These are phyloP conservation scores for Cinchona pubescens DNA, from an alignment of 257 asterid species.

Conservation along the genomic window DNA sequence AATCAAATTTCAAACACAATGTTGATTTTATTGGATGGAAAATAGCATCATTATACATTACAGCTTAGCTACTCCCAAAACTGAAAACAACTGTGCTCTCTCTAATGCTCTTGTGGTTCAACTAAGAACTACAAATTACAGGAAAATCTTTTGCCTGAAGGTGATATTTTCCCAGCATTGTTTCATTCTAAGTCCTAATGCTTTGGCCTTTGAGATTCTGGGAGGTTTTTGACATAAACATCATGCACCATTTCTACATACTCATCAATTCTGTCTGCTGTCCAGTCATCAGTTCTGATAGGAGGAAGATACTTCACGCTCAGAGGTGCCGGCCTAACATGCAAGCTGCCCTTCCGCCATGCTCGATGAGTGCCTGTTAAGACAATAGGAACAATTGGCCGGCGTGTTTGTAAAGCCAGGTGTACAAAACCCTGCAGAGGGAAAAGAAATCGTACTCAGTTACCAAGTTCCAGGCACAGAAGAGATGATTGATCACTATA, in stretches of 20 bases:
- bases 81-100: background rate
- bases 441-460: background rate
- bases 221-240: constrained; percentile 39
- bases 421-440: constrained; percentile 47
- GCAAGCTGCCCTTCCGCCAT: constrained; percentile 52
- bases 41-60: background rate
- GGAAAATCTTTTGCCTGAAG: background rate
- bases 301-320: constrained; percentile 45
- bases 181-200: background rate
- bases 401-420: constrained; percentile 43
- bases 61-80: background rate
- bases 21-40: background rate
- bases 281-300: constrained; percentile 43
- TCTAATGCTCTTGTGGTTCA: background rate
- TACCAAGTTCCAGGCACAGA: background rate
- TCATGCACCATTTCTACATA: constrained; percentile 38
- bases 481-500: background rate
- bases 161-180: background rate
- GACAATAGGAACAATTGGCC: constrained; percentile 42
- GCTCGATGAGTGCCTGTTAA: constrained; percentile 43
- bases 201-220: constrained; percentile 39
- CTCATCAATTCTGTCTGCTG: constrained; percentile 35
- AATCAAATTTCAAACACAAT: background rate
- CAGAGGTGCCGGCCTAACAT: constrained; percentile 41
- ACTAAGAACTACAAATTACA: background rate